Conservation (phyloP, 2,329 filamentous ascomycete genomes). For the Myriangium duriaei region DNA sequence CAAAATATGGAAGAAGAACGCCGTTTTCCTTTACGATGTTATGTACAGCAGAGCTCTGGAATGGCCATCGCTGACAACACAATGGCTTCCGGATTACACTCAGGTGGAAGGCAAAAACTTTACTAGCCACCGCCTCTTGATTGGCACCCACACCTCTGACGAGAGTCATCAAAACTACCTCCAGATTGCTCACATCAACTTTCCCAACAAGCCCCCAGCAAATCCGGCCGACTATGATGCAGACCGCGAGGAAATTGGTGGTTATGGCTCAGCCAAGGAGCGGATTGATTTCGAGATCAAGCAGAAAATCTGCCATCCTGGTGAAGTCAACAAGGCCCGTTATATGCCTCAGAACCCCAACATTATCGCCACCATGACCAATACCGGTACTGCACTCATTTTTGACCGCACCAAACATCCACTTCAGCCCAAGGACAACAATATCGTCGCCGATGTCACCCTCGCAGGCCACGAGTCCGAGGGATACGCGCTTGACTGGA, state of each 20-base stretch:
- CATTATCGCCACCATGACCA: slow-evolving; percentile 84
- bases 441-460: slow-evolving; percentile 69
- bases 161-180: slow-evolving; percentile 70
- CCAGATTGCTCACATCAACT: slow-evolving; percentile 86
- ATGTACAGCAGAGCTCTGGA: slow-evolving; percentile 89
- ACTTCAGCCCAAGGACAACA: slow-evolving; percentile 50
- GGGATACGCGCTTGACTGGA: slow-evolving; percentile 91
- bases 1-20: slow-evolving; percentile 99
- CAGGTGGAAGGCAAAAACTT: slow-evolving; percentile 74
- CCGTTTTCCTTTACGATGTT: slow-evolving; percentile 95
- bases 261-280: slow-evolving; percentile 68
- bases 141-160: slow-evolving; percentile 89
- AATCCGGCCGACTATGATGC: slow-evolving; percentile 83
- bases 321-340: slow-evolving; percentile 95
- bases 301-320: slow-evolving; percentile 91
- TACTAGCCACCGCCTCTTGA: slow-evolving; percentile 73
- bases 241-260: slow-evolving; percentile 82
- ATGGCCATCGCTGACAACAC: slow-evolving; percentile 93
- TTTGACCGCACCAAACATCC: slow-evolving; percentile 95
- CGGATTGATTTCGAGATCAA: slow-evolving; percentile 81
- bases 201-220: slow-evolving; percentile 64
- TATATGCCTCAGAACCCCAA: slow-evolving; percentile 97
- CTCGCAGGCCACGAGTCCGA: slow-evolving; percentile 76
- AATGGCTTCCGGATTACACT: slow-evolving; percentile 96
- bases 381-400: slow-evolving; percentile 76